phyloP scores from a whole-genome alignment of 768 basidiomycete species.

The Collybia mongolica region DNA sequence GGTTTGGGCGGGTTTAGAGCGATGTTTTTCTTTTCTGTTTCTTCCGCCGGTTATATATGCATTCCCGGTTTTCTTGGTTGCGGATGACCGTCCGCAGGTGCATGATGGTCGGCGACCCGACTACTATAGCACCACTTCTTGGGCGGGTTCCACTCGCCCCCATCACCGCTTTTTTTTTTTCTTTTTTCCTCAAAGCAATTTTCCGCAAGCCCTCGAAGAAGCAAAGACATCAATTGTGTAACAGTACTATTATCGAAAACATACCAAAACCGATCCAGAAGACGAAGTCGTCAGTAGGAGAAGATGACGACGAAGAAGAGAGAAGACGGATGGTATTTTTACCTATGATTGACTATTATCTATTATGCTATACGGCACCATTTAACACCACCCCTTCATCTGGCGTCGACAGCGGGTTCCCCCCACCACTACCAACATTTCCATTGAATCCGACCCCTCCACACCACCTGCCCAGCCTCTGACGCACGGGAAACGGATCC shows the following conservation, averaged over 20 bases:
- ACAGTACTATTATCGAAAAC: background rate
- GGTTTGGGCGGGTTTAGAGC: constrained; percentile 1
- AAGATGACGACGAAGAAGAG: background rate
- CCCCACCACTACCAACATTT: background rate
- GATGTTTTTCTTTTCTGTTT: background rate
- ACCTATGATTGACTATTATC: background rate
- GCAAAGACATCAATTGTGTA: constrained; percentile 2
- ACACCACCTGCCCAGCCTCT: no score
- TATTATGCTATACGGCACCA: background rate
- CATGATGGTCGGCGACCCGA: background rate
- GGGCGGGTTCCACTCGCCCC: background rate
- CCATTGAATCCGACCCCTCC: background rate
- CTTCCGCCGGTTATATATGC: background rate
- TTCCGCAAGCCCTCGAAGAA: background rate
- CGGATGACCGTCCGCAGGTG: no score
- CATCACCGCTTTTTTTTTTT: background rate
- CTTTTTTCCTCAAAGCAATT: constrained; percentile 1
- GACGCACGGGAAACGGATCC: background rate
- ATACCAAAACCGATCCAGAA: no score
- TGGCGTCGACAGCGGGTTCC: no score
- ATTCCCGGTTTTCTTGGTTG: background rate
- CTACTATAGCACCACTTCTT: background rate
- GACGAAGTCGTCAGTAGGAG: background rate
- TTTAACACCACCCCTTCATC: background rate
- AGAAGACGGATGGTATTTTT: background rate